Conservation (phyloP, 805 yeast genomes). For the Wickerhamiella slavikovae region DNA sequence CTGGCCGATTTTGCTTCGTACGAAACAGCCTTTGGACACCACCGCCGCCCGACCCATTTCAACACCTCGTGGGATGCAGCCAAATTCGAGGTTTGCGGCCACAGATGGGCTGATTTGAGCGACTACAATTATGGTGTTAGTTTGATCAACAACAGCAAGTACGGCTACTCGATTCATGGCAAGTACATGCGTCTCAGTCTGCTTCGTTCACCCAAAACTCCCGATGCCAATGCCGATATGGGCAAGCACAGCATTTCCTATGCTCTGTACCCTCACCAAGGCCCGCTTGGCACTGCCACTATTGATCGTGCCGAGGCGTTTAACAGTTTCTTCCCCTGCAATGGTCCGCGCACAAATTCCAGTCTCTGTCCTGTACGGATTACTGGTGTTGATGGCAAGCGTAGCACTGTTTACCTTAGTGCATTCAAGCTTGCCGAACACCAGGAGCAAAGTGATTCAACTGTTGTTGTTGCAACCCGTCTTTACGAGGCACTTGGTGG, state of each 20-base stretch:
- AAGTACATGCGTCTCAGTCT: slow-evolving; percentile 70
- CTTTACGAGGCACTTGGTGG: slow-evolving; percentile 86
- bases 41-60: slow-evolving; percentile 81
- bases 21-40: slow-evolving; percentile 87
- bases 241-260: slow-evolving; percentile 69
- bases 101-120: slow-evolving; percentile 80
- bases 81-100: slow-evolving; percentile 87
- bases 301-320: slow-evolving; percentile 63
- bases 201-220: slow-evolving; percentile 80
- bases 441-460: slow-evolving; percentile 31
- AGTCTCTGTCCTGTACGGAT: slow-evolving; percentile 2
- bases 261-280: slow-evolving; percentile 67
- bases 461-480: slow-evolving; percentile 40
- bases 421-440: slow-evolving; percentile 77
- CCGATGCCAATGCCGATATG: slow-evolving; percentile 90
- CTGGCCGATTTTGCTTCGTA: slow-evolving; percentile 60
- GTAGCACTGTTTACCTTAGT: slow-evolving; percentile 46
- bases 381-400: slow-evolving; percentile 5
- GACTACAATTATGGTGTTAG: slow-evolving; percentile 78
- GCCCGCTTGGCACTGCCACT: slow-evolving; percentile 38
- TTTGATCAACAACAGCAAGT: slow-evolving; percentile 63
- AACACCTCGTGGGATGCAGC: slow-evolving; percentile 95
- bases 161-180: slow-evolving; percentile 90
- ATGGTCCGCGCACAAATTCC: background rate
- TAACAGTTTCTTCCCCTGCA: slow-evolving; percentile 27